Evolutionary conservation across 352 stramenopile species (phyloP), one percentile per base, ranked within the genome.

Genomic region (Phytophthora agathidicida): DNA sequence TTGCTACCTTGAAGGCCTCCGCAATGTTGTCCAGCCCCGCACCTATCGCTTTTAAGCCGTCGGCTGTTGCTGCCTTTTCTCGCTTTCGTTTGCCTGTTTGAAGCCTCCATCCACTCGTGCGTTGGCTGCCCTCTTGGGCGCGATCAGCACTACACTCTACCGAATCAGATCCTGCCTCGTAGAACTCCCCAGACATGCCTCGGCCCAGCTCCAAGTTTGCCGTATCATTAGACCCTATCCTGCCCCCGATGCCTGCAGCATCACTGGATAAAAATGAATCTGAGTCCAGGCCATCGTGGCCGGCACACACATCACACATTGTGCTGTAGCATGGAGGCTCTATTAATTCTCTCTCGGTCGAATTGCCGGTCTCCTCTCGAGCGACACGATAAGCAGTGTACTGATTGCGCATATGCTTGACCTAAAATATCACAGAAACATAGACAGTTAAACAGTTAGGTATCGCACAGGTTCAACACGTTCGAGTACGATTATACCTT

Each of bases 21-120:
- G 43, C 43, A 51, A 51, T 51, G 19, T 39, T 38, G 28, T 51
- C 28, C 8, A 51, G 28, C 3, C 43, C 28, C n/a, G 27, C 17
- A 39, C 43, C 43, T 7, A 39, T 51, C 13, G 26, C 14, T 11
- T 17, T 8, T 28, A 51, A 39, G 7, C 28, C 43, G 7, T 39
- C 27, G 5, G 28, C 43, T n/a, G 27, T 26, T 50, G n/a, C 24
- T 19, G 27, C n/a, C 19, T 20, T 51, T 20, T 51, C 43, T 11
- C 28, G 43, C 4, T 7, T 14, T 38, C 43, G 11, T 39, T 51
- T 51, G 30, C 43, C 23, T 9, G n/a, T 27, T 5, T 9, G 10
- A n/a, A 16, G 26, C 11, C 27, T 51, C 27, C 43, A 51, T 16
- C 43, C 9, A 39, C 28, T 24, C 5, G 14, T 14, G 13, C 8